Conservation (phyloP, 2,329 filamentous ascomycete species). For the Biscogniauxia mediterranea region DNA sequence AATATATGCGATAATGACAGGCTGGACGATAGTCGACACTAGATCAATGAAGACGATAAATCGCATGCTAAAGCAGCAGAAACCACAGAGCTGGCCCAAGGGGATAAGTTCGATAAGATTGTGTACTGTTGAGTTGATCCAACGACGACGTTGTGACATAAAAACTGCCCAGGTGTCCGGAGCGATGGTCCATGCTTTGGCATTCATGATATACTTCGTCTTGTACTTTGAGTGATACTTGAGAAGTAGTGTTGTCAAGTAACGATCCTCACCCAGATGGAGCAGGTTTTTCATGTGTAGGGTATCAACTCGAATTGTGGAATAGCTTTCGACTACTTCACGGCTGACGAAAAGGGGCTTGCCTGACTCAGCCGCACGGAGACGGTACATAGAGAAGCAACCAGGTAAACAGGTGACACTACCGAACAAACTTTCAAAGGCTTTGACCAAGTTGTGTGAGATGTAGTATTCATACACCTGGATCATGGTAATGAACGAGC, state of each 20-base stretch:
- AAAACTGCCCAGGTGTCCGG: conserved; percentile 94
- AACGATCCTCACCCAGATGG: conserved; percentile 96
- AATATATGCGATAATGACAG: conserved; percentile 87
- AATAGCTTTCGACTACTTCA: conserved; percentile 83
- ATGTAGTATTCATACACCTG: conserved; percentile 99
- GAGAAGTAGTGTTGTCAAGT: conserved; percentile 88
- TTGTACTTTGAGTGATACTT: conserved; percentile 94
- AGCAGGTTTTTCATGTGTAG: conserved; percentile 98
- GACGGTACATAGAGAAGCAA: conserved; percentile 99
- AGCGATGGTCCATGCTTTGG: conserved; percentile 95
- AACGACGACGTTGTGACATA: conserved; percentile 95
- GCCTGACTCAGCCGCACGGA: conserved; percentile 88
- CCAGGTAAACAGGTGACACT: conserved; percentile 96
- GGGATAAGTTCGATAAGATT: conserved; percentile 96
- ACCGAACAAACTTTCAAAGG: conserved; percentile 95
- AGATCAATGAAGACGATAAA: conserved; percentile 96
- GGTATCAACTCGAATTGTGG: conserved; percentile 93
- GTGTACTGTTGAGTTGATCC: conserved; percentile 99
- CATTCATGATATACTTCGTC: conserved; percentile 93
- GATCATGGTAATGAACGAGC: conserved; percentile 96
- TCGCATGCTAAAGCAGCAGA: conserved; percentile 99
- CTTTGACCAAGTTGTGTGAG: conserved; percentile 94
- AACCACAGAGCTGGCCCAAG: conserved; percentile 90
- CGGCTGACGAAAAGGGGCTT: conserved; percentile 96
- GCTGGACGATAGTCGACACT: conserved; percentile 86